Conservation (phyloP, 2,329 filamentous ascomycete species). For the Coniochaeta hoffmannii region DNA sequence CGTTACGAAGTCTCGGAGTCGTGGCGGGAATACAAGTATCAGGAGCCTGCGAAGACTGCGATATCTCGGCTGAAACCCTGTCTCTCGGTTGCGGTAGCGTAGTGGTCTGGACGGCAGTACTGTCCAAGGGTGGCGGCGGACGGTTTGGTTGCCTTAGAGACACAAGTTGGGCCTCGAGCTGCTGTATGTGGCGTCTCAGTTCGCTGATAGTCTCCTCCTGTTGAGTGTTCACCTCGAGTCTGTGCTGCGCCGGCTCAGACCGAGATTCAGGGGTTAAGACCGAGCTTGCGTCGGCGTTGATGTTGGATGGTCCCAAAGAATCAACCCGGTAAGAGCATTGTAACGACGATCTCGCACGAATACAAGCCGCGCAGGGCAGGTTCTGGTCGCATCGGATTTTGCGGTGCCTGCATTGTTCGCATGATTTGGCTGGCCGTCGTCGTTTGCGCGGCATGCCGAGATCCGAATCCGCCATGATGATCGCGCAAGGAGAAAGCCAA, state of each 20-base stretch:
- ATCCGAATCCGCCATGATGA: not conserved
- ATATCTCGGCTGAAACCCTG: not conserved
- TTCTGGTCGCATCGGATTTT: conserved; percentile 1
- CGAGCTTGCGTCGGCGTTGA: not conserved
- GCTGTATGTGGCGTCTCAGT: not conserved
- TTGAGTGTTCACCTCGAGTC: not conserved
- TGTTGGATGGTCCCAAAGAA: no score
- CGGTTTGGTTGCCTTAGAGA: not conserved
- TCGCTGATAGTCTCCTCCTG: not conserved
- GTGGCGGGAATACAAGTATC: not conserved
- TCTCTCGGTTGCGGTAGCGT: not conserved
- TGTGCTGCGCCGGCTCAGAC: not conserved
- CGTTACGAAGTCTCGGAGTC: not conserved
- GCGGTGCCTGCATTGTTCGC: not conserved
- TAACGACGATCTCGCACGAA: not conserved
- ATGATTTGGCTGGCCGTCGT: not conserved
- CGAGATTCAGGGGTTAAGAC: not conserved
- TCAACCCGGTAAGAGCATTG: not conserved
- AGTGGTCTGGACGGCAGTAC: not conserved
- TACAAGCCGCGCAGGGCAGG: not conserved
- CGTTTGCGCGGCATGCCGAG: not conserved
- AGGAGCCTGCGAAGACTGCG: not conserved
- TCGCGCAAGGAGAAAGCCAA: no score
- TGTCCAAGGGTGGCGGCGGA: not conserved
- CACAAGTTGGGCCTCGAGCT: not conserved